A percentile compares a stretch with the other conserved stretches of the same genome.
phyloP scores from a whole-genome alignment of 805 yeast genomes.

The Ogataea dorogensis region DNA sequence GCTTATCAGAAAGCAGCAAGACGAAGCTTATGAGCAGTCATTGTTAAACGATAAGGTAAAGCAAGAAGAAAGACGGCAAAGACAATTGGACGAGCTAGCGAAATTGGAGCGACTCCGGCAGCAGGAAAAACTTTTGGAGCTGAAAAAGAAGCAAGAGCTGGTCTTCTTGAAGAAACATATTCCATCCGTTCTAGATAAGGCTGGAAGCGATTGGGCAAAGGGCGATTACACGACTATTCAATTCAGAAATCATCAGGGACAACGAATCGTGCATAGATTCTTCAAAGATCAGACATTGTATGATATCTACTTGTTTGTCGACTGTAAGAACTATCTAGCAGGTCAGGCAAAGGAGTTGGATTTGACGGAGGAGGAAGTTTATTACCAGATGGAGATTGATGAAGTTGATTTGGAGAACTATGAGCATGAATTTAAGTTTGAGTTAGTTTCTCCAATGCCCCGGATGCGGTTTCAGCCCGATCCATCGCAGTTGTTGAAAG shows the following conservation, averaged over 20 bases:
- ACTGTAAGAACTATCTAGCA: slow-evolving; percentile 34
- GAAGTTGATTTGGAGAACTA: slow-evolving; percentile 14
- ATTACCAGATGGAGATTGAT: slow-evolving; percentile 5
- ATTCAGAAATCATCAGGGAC: slow-evolving; percentile 54
- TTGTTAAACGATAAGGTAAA: slow-evolving; percentile 55
- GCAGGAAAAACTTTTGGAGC: slow-evolving; percentile 17
- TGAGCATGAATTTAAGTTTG: slow-evolving; percentile 32
- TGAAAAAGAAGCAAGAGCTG: slow-evolving; percentile 20
- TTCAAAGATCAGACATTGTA: slow-evolving; percentile 36
- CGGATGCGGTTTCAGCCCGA: slow-evolving; percentile 30
- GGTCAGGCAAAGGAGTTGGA: slow-evolving; percentile 11
- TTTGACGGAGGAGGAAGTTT: slow-evolving; percentile 14
- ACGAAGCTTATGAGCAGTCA: slow-evolving; percentile 62
- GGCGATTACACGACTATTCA: slow-evolving; percentile 45
- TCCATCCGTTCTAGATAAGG: slow-evolving; percentile 7
- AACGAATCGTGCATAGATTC: slow-evolving; percentile 46
- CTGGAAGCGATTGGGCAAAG: slow-evolving; percentile 21
- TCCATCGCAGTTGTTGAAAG: slow-evolving; percentile 16
- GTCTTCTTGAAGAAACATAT: slow-evolving; percentile 23
- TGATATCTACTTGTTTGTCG: slow-evolving; percentile 52
- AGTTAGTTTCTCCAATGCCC: slow-evolving; percentile 38
- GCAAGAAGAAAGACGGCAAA: slow-evolving; percentile 41
- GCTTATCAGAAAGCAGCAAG: slow-evolving; percentile 60
- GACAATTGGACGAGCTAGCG: slow-evolving; percentile 24
- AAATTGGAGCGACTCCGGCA: slow-evolving; percentile 16